Conservation (phyloP, 768 basidiomycete species). For the Cantharellus cinnabarinus region DNA sequence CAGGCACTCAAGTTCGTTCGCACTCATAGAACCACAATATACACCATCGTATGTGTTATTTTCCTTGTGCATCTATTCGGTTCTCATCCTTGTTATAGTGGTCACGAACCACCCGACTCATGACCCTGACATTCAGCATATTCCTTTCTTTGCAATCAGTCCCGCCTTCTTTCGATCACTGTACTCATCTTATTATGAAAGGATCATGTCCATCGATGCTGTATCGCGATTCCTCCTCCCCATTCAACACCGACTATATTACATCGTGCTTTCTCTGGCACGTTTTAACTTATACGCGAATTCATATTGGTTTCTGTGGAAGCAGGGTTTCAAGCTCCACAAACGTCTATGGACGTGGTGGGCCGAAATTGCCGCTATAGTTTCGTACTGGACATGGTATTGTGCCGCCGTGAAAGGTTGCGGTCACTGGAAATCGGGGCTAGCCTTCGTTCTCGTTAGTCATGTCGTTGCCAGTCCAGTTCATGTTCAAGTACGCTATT, state of each 20-base stretch:
- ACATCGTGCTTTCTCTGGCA: slow-evolving; percentile 71
- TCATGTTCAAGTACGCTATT: slow-evolving; percentile 63
- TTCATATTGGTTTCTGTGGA: slow-evolving; percentile 57
- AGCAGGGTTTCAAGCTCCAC: slow-evolving; percentile 37
- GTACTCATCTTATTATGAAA: slow-evolving; percentile 90
- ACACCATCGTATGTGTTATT: slow-evolving; percentile 59
- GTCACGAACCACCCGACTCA: slow-evolving; percentile 97
- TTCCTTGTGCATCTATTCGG: slow-evolving; percentile 1
- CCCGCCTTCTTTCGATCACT: slow-evolving; percentile 67
- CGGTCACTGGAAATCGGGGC: slow-evolving; percentile 44
- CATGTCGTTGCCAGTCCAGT: slow-evolving; percentile 76
- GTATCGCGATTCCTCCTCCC: slow-evolving; percentile 44
- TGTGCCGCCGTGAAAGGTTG: slow-evolving; percentile 45
- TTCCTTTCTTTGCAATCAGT: slow-evolving; percentile 91
- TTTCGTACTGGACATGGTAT: slow-evolving; percentile 86
- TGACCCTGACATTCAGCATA: slow-evolving; percentile 36
- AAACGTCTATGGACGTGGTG: slow-evolving; percentile 53
- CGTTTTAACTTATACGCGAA: slow-evolving; percentile 88
- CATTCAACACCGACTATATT: slow-evolving; percentile 83
- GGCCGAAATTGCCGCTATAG: slow-evolving; percentile 51
- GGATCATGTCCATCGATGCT: slow-evolving; percentile 58
- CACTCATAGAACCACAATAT: slow-evolving; percentile 53
- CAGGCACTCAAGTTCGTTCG: not conserved
- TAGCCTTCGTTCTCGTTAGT: slow-evolving; percentile 65
- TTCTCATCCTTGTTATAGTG: slow-evolving; percentile 26